Evolutionary conservation across 2,329 filamentous ascomycete genomes (phyloP).

Genomic region (Talaromyces sp.): DNA sequence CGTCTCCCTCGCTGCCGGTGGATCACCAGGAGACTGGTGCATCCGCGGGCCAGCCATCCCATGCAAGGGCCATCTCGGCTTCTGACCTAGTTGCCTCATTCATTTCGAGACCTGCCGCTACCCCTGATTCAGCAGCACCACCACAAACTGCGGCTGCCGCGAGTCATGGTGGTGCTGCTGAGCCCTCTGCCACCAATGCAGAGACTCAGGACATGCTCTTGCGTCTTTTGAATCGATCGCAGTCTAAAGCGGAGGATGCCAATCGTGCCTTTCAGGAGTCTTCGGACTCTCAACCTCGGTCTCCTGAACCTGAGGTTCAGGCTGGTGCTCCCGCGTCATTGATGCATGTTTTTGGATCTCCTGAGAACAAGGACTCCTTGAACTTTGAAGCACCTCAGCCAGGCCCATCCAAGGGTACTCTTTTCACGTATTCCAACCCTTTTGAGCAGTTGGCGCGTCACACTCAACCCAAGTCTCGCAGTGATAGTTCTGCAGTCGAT

Average conservation of each 20-base stretch:
- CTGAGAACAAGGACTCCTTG: conserved; percentile 18
- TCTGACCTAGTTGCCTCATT: conserved; percentile 55
- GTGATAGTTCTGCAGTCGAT: conserved; percentile 35
- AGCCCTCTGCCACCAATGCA: conserved; percentile 17
- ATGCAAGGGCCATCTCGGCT: conserved; percentile 43
- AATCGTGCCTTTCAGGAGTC: conserved; percentile 5
- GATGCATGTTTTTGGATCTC: conserved; percentile 26
- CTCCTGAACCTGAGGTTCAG: conserved; percentile 9
- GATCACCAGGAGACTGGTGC: conserved; percentile 19
- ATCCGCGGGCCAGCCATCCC: conserved; percentile 19
- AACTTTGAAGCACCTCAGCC: conserved; percentile 36
- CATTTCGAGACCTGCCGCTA: conserved; percentile 40
- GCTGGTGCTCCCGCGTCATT: conserved; percentile 21
- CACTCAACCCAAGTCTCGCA: conserved; percentile 40
- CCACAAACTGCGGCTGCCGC: conserved; percentile 23
- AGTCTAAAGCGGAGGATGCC: conserved; percentile 4
- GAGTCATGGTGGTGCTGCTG: conserved; percentile 15
- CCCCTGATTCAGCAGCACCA: conserved; percentile 15
- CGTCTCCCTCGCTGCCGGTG: conserved; percentile 23
- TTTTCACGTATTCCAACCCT: conserved; percentile 68
- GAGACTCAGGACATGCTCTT: conserved; percentile 83
- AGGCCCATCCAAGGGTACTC: conserved; percentile 35
- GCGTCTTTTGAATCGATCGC: conserved; percentile 75
- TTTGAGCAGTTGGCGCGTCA: conserved; percentile 62
- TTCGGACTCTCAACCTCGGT: conserved; percentile 11